Base-by-base conservation (phyloP, 768 basidiomycete genomes). In the Boletus reticulatus region DNA sequence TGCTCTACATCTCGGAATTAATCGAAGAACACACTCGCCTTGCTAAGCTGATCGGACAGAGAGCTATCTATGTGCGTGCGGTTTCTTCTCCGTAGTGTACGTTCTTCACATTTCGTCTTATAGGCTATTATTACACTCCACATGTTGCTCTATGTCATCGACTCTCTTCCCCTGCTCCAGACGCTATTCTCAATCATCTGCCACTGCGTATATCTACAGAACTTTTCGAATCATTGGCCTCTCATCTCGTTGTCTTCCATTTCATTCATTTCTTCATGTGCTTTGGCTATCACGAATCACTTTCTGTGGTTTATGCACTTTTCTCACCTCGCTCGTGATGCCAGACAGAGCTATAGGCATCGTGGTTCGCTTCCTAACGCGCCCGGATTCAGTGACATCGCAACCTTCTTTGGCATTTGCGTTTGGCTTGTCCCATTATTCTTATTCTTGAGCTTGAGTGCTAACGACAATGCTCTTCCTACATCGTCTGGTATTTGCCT, bases 271-370 rank as follows among this genome's bases (percentile, higher is more conserved):
- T 79, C 83, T 0, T 98, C 95, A 0, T 97, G 94, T 71, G 59
- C 80, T 19, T 75, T 95, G 52, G 96, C 97, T 60, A 81, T 99
- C 53, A 71, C 76, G 1, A 93, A 98, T 75, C 97, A 98, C 72
- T 98, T 98, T 68, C 70, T 92, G 39, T 98, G 95, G 92, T 99
- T 99, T 78, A 93, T 91, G 75, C 82, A 98, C 74, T 98, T 98
- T 71, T 84, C 94, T 42, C 81, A 75, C 29, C 63, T 87, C 38
- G 83, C 87, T 10, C 84, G 83, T 53, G 82, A 87, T 36, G 82
- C 86, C 16, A 76, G 84, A 54, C 82, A 83, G 34, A 63, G 61
- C 27, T 68, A 75, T 38, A 72, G 75, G 29, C 83, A 84, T 65
- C 76, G 81, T 29, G 64, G 70, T 19, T 62, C 73, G 10, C 65